Evolutionary conservation across 495 filamentous ascomycete genomes (phyloP), one percentile per base, ranked within the genome.

Genomic region (Neurospora sp.): DNA sequence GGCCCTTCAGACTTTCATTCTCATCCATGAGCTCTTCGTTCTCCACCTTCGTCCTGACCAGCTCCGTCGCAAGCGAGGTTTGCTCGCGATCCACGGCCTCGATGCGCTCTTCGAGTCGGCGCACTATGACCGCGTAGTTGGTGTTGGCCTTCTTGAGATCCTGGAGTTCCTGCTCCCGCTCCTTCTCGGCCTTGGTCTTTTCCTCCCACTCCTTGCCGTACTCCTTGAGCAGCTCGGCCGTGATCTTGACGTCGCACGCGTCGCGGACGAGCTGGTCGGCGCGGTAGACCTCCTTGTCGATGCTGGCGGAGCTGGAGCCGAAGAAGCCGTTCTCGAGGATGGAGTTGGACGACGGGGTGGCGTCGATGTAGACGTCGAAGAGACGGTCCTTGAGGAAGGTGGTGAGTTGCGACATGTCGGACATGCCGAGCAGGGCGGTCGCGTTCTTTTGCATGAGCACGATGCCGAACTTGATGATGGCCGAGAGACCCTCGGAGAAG

Each of bases 311-410:
- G 27, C 93, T 92, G 81, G 91, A 94, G 53, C 96, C 96, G 77
- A 99, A 99, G 85, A 99, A 99, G 39, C 96, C 96, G 65, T 93
- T 96, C 80, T 99, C 96, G 38, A 98, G 89, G 48, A 98, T 91
- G 7, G 93, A 96, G 40, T 87, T 91, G 20, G 93, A 88, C 2
- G 94, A 94, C 0, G 96, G 96, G 9, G 93, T 88, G 76, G 94
- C 90, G 80, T 99, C 96, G 71, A 98, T 97, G 78, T 99, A 99
- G 59, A 92, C 93, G 80, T 99, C 96, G 72, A 99, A 98, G 4
- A 99, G 78, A 20, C 91, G 90, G 78, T 98, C 96, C 79, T 97
- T 97, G 39, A 99, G 83, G 83, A 95, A 98, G 22, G 85, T 89
- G 2, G 94, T 97, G 41, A 99, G 86, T 16, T 88, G 85, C 27